Base-by-base conservation (phyloP, 306 rosid species). In the Carpinus viminea region DNA sequence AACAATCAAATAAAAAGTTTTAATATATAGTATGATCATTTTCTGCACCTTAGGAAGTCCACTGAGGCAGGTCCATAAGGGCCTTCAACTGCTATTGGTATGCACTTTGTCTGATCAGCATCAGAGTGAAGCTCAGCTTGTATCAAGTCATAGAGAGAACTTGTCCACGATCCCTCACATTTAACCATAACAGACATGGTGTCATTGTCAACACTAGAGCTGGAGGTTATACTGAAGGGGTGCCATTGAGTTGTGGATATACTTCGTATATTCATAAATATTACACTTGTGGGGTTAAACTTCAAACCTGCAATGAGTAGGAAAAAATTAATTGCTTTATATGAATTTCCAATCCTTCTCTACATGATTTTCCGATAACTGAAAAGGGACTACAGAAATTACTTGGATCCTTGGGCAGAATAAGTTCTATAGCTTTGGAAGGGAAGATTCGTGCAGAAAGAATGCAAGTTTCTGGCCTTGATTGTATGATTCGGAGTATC, bases 211-310 rank as follows among this genome's bases (percentile, higher is more conserved):
- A 84, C 80, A 10, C 82, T 83, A 69, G 93, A 88, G 82, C 98
- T 89, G 36, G 98, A 95, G 80, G 87, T 87, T 82, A 95, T 84
- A 68, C 97, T 95, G 82, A 95, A 95, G 46, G 98, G 84, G 82
- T 95, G 98, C 98, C 98, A 92, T 65, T 95, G 92, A 82, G 83
- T 87, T 75, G 81, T 92, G 50, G 98, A 92, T 74, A 95, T 87
- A 47, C 86, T 80, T 61, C 93, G 97, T 60, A 95, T 76, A 90
- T 95, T 95, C 88, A 95, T 74, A 86, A 86, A 92, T 71, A 92
- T 65, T 57, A 89, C 90, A 78, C 98, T 92, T 28, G 98, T 92
- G 47, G 98, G 97, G 31, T 68, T 81, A 79, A 91, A 95, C 76
- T 88, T 88, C 73, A 91, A 79, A 53, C 87, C 98, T 95, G 93